Evolutionary conservation across 2,329 filamentous ascomycete species (phyloP), one percentile per base, ranked within the genome.

Genomic region (Pleomassaria siparia): DNA sequence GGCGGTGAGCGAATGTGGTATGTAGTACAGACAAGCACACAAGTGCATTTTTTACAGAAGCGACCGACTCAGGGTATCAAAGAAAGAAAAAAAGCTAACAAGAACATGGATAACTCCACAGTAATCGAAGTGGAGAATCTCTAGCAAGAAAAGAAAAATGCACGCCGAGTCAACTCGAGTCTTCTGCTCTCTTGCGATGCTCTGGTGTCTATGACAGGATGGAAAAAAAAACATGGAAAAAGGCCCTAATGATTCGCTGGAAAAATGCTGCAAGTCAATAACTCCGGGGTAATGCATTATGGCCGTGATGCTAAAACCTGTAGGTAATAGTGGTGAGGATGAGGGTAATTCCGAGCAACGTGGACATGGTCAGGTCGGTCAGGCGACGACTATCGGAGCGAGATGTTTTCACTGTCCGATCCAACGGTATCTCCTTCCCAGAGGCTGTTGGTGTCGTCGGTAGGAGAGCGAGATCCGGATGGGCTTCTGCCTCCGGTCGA

Each of bases 401-500:
- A 56, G n/a, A n/a, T n/a, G n/a, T n/a, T n/a, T 44, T 76, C 74
- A 32, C 63, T 68, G 49, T 76, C 74, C 32, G 73, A 76, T 49
- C 73, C 76, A 41, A 82, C 67, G 7, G 80, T 82, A 42, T 82
- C 80, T 41, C 79, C 79, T 58, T 82, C 80, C 80, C 80, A 82
- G 12, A 75, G 67, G 46, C 75, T 76, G 54, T 80, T 76, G 49
- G 75, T 76, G 53, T 86, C 84, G 54, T 85, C 82, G 25, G 81
- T 62, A 20, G 76, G 76, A 33, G 74, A 76, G 21, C 72, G 69
- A 26, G 71, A 58, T 28, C 70, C 75, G 24, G 76, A 79, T 18
- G 82, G 82, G 62, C 82, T 85, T 43, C 83, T 68, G 41, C 80
- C 82, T 41, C 82, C 81, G 20, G 81, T 86, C 30, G 85, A 88